Evolutionary conservation across 1,284 basidiomycete genomes (phyloP).

Genomic region (Ustilago sp.): DNA sequence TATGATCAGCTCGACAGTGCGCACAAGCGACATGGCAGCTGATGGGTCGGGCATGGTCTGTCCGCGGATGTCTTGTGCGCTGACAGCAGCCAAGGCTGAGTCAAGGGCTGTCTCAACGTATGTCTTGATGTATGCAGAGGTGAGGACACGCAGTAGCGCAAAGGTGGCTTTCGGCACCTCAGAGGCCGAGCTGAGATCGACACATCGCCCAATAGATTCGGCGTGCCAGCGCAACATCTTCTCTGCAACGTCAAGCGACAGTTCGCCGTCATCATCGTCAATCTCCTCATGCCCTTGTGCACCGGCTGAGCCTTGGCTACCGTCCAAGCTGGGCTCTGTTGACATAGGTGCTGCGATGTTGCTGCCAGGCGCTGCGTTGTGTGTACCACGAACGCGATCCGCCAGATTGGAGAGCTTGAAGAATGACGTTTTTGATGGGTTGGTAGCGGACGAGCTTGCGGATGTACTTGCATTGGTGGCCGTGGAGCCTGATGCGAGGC

Average conservation of each 20-base stretch:
- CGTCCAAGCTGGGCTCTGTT: constrained; percentile 28
- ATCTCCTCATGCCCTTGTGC: constrained; percentile 30
- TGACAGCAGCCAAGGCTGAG: constrained; percentile 80
- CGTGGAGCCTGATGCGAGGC: constrained; percentile 19
- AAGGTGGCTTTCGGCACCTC: constrained; percentile 84
- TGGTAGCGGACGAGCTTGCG: constrained; percentile 27
- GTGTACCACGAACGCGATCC: constrained; percentile 58
- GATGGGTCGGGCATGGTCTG: constrained; percentile 79
- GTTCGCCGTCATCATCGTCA: constrained; percentile 58
- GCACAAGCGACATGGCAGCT: constrained; percentile 73
- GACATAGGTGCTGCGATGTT: constrained; percentile 9
- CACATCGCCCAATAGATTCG: constrained; percentile 67
- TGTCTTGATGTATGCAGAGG: constrained; percentile 85
- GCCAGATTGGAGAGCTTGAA: constrained; percentile 64
- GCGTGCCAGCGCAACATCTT: constrained; percentile 68
- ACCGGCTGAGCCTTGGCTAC: constrained; percentile 11
- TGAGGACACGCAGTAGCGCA: constrained; percentile 84
- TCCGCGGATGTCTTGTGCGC: constrained; percentile 75
- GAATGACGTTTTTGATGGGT: constrained; percentile 52
- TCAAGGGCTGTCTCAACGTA: constrained; percentile 93
- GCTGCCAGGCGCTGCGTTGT: constrained; percentile 10
- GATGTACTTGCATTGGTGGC: constrained; percentile 28
- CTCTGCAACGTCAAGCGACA: constrained; percentile 63
- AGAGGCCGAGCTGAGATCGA: constrained; percentile 61
- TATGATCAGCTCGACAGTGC: constrained; percentile 85